Conservation (phyloP, 495 filamentous ascomycete species). For the Penicillium pancosmium region DNA sequence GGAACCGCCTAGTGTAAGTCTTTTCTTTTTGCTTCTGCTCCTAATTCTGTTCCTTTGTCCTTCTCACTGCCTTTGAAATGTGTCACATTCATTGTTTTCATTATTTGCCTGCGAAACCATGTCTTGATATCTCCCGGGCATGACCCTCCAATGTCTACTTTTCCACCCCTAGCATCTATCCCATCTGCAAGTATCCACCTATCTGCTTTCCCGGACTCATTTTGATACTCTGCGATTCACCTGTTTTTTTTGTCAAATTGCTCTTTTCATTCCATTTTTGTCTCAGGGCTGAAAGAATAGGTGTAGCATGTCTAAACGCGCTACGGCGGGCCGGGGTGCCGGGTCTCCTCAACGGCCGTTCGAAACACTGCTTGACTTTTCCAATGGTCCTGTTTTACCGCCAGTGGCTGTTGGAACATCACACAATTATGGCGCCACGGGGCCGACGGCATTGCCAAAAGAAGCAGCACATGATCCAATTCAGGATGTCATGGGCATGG, state of each 20-base stretch:
- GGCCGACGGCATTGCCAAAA: constrained; percentile 31
- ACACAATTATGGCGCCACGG: constrained; percentile 38
- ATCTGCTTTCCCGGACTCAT: neutral
- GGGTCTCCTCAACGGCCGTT: constrained; percentile 6
- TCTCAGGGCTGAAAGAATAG: constrained; percentile 1
- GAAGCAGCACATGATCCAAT: constrained; percentile 22
- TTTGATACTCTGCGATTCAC: neutral
- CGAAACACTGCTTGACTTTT: constrained; percentile 17
- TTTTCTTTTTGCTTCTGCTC: neutral
- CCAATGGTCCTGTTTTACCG: constrained; percentile 25
- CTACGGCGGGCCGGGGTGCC: neutral
- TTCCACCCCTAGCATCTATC: neutral
- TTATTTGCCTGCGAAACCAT: neutral
- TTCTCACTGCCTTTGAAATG: neutral
- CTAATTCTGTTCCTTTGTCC: neutral
- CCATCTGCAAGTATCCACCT: constrained; percentile 1
- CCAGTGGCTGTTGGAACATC: constrained; percentile 35
- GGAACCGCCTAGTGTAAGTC: neutral
- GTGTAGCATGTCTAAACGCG: constrained; percentile 23
- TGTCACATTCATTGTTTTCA: neutral
- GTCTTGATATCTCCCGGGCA: neutral
- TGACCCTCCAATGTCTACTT: neutral
- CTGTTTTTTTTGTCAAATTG: neutral
- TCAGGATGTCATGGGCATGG: constrained; percentile 28
- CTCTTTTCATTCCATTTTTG: neutral